phyloP scores from a whole-genome alignment of 345 rosid species.

The Sisymbrium irio region DNA sequence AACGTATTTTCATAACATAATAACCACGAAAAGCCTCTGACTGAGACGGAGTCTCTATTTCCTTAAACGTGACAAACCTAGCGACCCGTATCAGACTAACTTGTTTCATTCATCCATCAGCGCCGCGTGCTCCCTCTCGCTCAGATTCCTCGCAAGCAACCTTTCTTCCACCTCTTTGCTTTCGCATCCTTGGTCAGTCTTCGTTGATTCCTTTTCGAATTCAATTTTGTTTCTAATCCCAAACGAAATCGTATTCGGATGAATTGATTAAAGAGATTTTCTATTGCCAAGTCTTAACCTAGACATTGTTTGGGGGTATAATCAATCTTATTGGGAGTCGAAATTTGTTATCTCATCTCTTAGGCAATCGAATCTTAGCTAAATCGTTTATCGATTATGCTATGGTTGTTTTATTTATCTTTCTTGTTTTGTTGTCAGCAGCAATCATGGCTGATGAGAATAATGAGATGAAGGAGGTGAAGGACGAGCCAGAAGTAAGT shows the following conservation, averaged over 20 bases:
- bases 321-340: neutral
- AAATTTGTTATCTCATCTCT: neutral
- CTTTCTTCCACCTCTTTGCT: neutral
- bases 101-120: neutral
- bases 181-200: conserved; percentile 5
- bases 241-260: neutral
- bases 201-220: neutral
- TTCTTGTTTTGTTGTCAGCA: neutral
- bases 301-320: neutral
- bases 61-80: neutral
- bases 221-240: neutral
- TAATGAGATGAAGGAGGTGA: conserved; percentile 28
- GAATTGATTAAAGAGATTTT: neutral
- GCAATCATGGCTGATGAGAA: conserved; percentile 37
- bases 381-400: neutral
- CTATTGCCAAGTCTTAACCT: neutral
- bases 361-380: too few species aligned
- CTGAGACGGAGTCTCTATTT: neutral
- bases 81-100: neutral
- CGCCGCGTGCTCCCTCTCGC: conserved; percentile 21
- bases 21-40: neutral
- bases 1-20: neutral
- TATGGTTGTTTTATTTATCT: neutral
- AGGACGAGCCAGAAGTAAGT: conserved; percentile 37
- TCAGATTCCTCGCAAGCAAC: conserved; percentile 6